Percentiles rank a stretch among this genome's conserved stretches.
Conservation (phyloP, 805 yeast genomes). For the Saturnispora quitensis region DNA sequence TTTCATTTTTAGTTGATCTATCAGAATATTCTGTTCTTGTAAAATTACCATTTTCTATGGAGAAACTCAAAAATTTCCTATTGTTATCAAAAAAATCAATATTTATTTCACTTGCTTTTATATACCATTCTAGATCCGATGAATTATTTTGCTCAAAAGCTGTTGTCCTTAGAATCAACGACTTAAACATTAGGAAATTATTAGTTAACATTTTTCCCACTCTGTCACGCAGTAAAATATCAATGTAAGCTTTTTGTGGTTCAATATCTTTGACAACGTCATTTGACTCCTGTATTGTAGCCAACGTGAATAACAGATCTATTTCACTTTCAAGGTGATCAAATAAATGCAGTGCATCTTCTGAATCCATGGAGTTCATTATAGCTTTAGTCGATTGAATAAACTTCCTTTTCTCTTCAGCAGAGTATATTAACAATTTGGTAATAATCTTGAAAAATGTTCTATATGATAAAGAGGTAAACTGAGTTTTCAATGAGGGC, state of each 20-base stretch:
- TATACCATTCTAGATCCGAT: constrained; percentile 42
- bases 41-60: constrained; percentile 52
- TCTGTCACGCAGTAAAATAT: constrained; percentile 29
- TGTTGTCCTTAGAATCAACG: constrained; percentile 18
- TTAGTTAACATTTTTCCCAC: constrained; percentile 32
- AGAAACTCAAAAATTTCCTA: constrained; percentile 49
- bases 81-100: constrained; percentile 61
- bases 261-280: constrained; percentile 38
- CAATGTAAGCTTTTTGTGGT: constrained; percentile 23
- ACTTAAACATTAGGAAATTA: constrained; percentile 37
- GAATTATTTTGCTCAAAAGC: constrained; percentile 15
- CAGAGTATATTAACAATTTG: constrained; percentile 52
- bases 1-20: constrained; percentile 55
- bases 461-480: constrained; percentile 68
- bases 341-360: constrained; percentile 35
- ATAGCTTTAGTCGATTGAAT: constrained; percentile 56
- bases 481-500: constrained; percentile 56
- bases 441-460: constrained; percentile 54
- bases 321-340: constrained; percentile 5
- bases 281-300: constrained; percentile 21
- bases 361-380: constrained; percentile 60
- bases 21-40: constrained; percentile 53
- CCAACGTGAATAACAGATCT: constrained; percentile 8
- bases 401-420: constrained; percentile 53
- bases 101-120: constrained; percentile 59